Evolutionary conservation across 202 grass and related monocot species (phyloP).

Genomic region (Elaeis oleifera): DNA sequence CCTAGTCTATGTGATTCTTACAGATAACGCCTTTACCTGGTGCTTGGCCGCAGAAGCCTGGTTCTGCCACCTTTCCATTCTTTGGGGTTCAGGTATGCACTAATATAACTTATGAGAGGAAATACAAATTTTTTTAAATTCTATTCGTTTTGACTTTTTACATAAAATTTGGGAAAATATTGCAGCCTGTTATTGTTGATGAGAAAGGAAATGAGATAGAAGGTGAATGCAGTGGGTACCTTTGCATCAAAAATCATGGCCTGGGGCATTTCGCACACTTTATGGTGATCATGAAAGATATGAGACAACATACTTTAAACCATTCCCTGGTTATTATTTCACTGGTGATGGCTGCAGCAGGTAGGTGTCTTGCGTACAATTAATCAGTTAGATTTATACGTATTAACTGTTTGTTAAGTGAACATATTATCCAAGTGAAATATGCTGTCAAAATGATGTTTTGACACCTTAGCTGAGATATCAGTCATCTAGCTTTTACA

Average conservation of each 20-base stretch:
- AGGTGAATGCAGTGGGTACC: slow-evolving; percentile 94
- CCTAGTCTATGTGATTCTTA: slow-evolving; percentile 14
- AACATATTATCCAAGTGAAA: too few relatives aligned
- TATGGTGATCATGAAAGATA: slow-evolving; percentile 98
- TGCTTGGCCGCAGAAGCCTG: slow-evolving; percentile 90
- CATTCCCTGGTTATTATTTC: slow-evolving; percentile 95
- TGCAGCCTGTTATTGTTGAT: slow-evolving; percentile 80
- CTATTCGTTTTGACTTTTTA: neutral
- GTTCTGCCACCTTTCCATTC: slow-evolving; percentile 92
- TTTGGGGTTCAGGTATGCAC: slow-evolving; percentile 76
- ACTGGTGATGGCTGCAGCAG: slow-evolving; percentile 94
- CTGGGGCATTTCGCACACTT: slow-evolving; percentile 91
- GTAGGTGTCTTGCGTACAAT: slow-evolving; percentile 19
- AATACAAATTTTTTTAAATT: neutral
- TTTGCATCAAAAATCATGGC: slow-evolving; percentile 98
- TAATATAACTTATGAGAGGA: neutral
- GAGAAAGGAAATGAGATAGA: slow-evolving; percentile 84
- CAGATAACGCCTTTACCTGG: slow-evolving; percentile 94
- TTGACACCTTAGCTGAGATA: too few relatives aligned
- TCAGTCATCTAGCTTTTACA: neutral
- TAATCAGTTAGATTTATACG: neutral
- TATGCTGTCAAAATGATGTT: too few relatives aligned
- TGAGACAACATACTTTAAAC: slow-evolving; percentile 96
- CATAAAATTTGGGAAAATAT: slow-evolving; percentile 14
- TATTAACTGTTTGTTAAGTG: too few relatives aligned